Conservation (phyloP, 2,329 filamentous ascomycete genomes). For the Colletotrichum coccodes region DNA sequence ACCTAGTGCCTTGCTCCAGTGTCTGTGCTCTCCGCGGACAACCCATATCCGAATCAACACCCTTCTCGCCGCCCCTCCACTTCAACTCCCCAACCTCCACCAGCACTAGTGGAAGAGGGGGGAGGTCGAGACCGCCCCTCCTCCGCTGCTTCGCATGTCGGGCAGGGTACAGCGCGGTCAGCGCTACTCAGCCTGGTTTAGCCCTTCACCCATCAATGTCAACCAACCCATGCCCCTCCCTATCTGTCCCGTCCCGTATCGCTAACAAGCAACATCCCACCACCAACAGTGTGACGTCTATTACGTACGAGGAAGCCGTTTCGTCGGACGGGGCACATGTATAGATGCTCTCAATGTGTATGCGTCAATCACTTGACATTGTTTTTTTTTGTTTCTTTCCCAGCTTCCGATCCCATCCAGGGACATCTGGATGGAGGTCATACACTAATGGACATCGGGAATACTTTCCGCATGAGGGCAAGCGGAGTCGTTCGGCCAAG, state of each 20-base stretch:
- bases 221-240: not conserved
- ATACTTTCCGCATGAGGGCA: not conserved
- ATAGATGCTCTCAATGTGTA: not conserved
- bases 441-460: not conserved
- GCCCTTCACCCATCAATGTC: not conserved
- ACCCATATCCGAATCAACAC: not conserved
- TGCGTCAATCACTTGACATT: not conserved
- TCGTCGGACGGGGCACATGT: not conserved
- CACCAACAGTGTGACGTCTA: slow-evolving; percentile 1
- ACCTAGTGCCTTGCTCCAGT: not conserved
- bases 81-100: not conserved
- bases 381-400: not conserved
- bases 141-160: not conserved
- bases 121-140: not conserved
- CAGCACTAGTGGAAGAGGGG: not conserved
- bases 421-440: not conserved
- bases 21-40: not conserved
- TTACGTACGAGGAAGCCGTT: slow-evolving; percentile 28
- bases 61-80: not conserved
- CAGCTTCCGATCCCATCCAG: not conserved
- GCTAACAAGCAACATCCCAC: slow-evolving; percentile 23
- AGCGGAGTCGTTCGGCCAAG: not conserved
- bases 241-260: slow-evolving; percentile 7
- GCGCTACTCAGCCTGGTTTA: not conserved
- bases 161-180: not conserved